A percentile compares a stretch with the other conserved stretches of the same genome.
Evolutionary conservation across 352 stramenopile genomes (phyloP).

Genomic region (Pythium scleroteichum): DNA sequence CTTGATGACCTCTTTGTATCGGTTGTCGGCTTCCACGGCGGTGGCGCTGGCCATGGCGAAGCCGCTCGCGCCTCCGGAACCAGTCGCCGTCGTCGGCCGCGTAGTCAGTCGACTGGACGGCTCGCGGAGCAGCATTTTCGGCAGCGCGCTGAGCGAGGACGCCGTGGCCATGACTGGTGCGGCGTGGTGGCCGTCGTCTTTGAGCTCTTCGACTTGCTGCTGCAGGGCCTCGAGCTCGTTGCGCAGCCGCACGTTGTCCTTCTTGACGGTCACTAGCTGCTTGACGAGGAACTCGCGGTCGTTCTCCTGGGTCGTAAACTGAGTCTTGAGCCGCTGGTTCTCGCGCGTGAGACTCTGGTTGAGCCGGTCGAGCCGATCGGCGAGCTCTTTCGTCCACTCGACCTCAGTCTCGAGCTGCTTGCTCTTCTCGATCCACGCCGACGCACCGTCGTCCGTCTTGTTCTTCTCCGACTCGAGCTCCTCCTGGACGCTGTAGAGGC

Average conservation of each 20-base stretch:
- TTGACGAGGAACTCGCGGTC: slow-evolving; percentile 93
- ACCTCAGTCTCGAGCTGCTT: slow-evolving; percentile 89
- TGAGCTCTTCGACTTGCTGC: slow-evolving; percentile 52
- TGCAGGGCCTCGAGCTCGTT: slow-evolving; percentile 57
- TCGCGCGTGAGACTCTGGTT: slow-evolving; percentile 90
- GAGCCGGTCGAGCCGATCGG: slow-evolving; percentile 85
- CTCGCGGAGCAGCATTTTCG: slow-evolving; percentile 3
- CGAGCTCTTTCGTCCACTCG: slow-evolving; percentile 90
- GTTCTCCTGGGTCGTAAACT: slow-evolving; percentile 93
- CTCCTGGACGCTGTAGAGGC: slow-evolving; percentile 91
- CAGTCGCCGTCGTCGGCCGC: slow-evolving; percentile 33
- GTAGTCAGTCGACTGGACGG: not conserved
- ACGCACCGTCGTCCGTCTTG: slow-evolving; percentile 89
- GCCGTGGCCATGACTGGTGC: not conserved
- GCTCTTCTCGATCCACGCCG: slow-evolving; percentile 91
- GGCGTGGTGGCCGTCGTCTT: slow-evolving; percentile 38
- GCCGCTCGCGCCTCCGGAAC: slow-evolving; percentile 33
- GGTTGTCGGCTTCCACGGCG: slow-evolving; percentile 54
- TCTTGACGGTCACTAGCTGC: slow-evolving; percentile 91
- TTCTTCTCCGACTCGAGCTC: slow-evolving; percentile 92
- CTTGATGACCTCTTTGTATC: slow-evolving; percentile 94
- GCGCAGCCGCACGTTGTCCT: slow-evolving; percentile 86
- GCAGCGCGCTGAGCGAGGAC: slow-evolving; percentile 38
- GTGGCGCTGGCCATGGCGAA: not conserved
- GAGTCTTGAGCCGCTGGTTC: slow-evolving; percentile 87